phyloP scores from a whole-genome alignment of 129 eudicot genomes.

The Lactuca saligna region DNA sequence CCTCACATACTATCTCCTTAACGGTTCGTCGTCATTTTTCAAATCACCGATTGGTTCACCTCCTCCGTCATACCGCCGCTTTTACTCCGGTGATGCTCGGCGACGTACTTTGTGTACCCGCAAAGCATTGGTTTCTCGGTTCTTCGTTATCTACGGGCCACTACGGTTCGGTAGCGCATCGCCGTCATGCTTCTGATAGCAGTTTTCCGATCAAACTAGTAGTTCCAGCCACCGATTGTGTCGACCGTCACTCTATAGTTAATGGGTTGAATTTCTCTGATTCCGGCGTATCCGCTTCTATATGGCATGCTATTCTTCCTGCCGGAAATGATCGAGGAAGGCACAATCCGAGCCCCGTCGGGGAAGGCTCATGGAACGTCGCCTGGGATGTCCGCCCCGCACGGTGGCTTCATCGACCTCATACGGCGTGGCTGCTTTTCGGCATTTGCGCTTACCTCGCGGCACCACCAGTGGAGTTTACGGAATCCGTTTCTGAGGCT shows the following conservation, averaged over 20 bases:
- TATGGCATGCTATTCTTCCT: conserved; percentile 58
- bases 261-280: conserved; percentile 2
- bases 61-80: background rate
- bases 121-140: conserved; percentile 47
- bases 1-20: background rate
- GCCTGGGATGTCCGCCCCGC: conserved; percentile 87
- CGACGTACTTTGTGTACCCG: conserved; percentile 58
- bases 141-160: conserved; percentile 21
- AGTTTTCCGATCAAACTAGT: conserved; percentile 26
- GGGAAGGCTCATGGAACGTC: conserved; percentile 89
- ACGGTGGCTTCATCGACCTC: conserved; percentile 66
- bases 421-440: conserved; percentile 60
- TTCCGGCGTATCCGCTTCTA: conserved; percentile 34
- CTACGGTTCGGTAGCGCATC: conserved; percentile 26
- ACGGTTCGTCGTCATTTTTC: background rate
- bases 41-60: background rate
- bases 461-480: conserved; percentile 18
- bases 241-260: conserved; percentile 14
- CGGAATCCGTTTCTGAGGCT: background rate
- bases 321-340: conserved; percentile 20
- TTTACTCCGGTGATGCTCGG: conserved; percentile 67
- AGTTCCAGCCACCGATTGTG: background rate
- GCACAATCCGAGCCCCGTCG: conserved; percentile 28
- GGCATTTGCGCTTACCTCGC: conserved; percentile 48
- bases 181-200: conserved; percentile 24